Evolutionary conservation across 305 asterid genomes (phyloP), one percentile per base, ranked within the genome.

Genomic region (Ruellia speciosa): DNA sequence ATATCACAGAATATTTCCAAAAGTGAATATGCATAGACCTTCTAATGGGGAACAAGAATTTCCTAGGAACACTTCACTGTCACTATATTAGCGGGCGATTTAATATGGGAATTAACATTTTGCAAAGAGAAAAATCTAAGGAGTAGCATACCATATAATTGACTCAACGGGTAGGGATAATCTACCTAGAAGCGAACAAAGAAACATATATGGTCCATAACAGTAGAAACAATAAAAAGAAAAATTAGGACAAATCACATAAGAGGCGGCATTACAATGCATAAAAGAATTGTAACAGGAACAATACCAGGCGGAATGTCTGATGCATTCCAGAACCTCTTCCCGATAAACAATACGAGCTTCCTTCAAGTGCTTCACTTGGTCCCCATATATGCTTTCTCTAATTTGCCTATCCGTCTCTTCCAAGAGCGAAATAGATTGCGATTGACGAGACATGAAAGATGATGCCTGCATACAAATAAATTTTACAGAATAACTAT

Each of bases 231-330:
- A 14, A 28, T 48, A 37, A 45, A 49, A n/a, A 18, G 31, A 58
- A 52, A 18, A 48, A 19, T 52, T 49, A 35, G 49, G 62, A 37
- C n/a, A 47, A 60, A 18, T 33, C 18, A 35, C 14, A 47, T 18
- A 47, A 17, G 16, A 9, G 45, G 49, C 18, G 9, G 45, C 63
- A 45, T 35, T 4, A 9, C 46, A 24, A 19, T 24, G 16, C 39
- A 33, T 37, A 43, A 7, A 52, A 47, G 49, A 14, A 17, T 13
- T 0, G 50, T 24, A 63, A 55, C 55, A 43, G 71, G 49, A 59
- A 54, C 16, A 71, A 69, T 90, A 90, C 97, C 97, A 90, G 68
- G 94, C 87, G 74, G 90, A 85, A 72, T 85, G 96, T 77, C 97
- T 77, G 75, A 87, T 86, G 73, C 95, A 87, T 67, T 90, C 89